These are phyloP conservation scores for Citrus glauca DNA, from an alignment of 345 rosid genomes.

Conservation along the genomic window DNA sequence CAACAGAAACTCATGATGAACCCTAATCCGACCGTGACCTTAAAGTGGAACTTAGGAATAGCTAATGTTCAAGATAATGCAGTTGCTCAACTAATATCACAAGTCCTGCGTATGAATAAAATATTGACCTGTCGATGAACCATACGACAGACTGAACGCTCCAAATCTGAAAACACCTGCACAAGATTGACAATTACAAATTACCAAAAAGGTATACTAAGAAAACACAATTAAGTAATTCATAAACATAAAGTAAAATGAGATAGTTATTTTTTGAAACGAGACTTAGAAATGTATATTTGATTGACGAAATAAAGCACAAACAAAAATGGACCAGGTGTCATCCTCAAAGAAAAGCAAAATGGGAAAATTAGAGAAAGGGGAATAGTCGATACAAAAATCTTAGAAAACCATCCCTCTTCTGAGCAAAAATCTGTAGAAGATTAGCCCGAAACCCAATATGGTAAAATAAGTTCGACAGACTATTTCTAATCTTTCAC, in stretches of 20 bases:
- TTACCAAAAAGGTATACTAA: not conserved
- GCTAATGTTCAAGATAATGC: not conserved
- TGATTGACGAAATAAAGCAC: not conserved
- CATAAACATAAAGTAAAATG: not conserved
- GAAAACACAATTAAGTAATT: not conserved
- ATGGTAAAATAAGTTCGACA: not conserved
- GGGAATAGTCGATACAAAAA: not conserved
- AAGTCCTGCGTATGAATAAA: slow-evolving; percentile 3
- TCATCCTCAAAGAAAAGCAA: not conserved
- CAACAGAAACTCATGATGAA: not conserved
- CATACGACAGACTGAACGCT: slow-evolving; percentile 95
- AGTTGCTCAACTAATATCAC: not conserved
- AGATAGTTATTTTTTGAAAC: not conserved
- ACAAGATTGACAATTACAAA: slow-evolving; percentile 16
- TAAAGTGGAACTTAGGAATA: not conserved
- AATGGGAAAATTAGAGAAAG: not conserved
- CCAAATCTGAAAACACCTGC: slow-evolving; percentile 93
- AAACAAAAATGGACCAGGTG: not conserved
- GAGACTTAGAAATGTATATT: not conserved
- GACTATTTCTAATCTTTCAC: not conserved
- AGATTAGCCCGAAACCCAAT: not conserved
- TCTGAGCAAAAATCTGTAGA: not conserved
- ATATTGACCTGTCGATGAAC: slow-evolving; percentile 81
- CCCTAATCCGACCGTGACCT: not conserved
- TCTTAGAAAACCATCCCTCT: not conserved